These are phyloP conservation scores for Leccinum disarticulatum DNA, from an alignment of 768 basidiomycete genomes.

Conservation along the genomic window DNA sequence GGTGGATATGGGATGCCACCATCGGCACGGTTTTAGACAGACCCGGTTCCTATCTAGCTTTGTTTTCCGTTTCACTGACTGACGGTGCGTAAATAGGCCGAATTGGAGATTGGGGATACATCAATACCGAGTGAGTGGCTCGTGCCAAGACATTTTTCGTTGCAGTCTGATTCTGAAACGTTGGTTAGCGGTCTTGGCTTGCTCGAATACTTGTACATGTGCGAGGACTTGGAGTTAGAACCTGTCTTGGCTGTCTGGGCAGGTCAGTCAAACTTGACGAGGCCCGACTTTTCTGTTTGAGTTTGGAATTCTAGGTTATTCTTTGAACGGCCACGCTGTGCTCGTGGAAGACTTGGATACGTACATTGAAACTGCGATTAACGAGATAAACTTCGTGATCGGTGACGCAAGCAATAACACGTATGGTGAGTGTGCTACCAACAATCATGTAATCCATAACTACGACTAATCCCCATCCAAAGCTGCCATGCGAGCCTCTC, in stretches of 20 bases:
- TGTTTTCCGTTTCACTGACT: neutral
- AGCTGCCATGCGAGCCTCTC: neutral
- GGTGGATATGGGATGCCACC: conserved; percentile 69
- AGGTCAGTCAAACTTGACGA: neutral
- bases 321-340: neutral
- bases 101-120: conserved; percentile 56
- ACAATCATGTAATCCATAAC: neutral
- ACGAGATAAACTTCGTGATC: neutral
- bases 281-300: neutral
- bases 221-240: neutral
- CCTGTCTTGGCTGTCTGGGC: neutral
- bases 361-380: neutral
- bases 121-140: conserved; percentile 35
- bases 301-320: neutral
- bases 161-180: neutral
- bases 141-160: neutral
- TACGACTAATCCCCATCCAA: neutral
- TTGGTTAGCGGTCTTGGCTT: neutral
- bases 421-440: neutral
- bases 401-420: neutral
- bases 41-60: conserved; percentile 30
- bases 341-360: neutral
- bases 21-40: conserved; percentile 51
- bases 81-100: conserved; percentile 36
- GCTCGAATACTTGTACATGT: neutral